phyloP scores from a whole-genome alignment of 768 basidiomycete genomes.

The Agrocybe pediades region DNA sequence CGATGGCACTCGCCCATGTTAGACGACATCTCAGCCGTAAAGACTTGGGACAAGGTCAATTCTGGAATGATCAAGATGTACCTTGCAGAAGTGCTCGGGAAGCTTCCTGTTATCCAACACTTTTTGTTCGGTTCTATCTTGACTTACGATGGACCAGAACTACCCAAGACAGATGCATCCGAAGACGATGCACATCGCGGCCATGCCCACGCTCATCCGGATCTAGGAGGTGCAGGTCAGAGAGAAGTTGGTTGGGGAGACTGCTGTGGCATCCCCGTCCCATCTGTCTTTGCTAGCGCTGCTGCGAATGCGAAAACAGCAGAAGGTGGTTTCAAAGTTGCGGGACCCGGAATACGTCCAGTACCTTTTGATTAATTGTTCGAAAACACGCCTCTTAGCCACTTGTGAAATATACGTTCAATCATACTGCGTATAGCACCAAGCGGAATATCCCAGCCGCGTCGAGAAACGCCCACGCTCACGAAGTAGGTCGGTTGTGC shows the following conservation, averaged over 20 bases:
- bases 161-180: slow-evolving; percentile 25
- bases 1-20: slow-evolving; percentile 99
- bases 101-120: slow-evolving; percentile 95
- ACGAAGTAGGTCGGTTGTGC: no score
- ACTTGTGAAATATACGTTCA: no score
- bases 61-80: slow-evolving; percentile 98
- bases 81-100: slow-evolving; percentile 89
- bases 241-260: slow-evolving; percentile 77
- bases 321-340: slow-evolving; percentile 39
- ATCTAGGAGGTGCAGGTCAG: slow-evolving; percentile 48
- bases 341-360: slow-evolving; percentile 68
- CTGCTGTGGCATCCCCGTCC: slow-evolving; percentile 89
- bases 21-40: slow-evolving; percentile 92
- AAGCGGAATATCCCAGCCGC: no score
- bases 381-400: no score
- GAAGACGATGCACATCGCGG: slow-evolving; percentile 46
- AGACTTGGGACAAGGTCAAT: slow-evolving; percentile 97
- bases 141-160: slow-evolving; percentile 61
- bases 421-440: no score
- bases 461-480: no score
- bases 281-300: slow-evolving; percentile 71
- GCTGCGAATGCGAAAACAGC: slow-evolving; percentile 55
- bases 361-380: slow-evolving; percentile 86
- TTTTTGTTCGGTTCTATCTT: slow-evolving; percentile 90
- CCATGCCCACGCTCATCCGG: slow-evolving; percentile 47